Percentiles rank a stretch among this genome's conserved stretches.
Evolutionary conservation across 2,329 filamentous ascomycete genomes (phyloP).

Genomic region (Cladophialophora bantiana): DNA sequence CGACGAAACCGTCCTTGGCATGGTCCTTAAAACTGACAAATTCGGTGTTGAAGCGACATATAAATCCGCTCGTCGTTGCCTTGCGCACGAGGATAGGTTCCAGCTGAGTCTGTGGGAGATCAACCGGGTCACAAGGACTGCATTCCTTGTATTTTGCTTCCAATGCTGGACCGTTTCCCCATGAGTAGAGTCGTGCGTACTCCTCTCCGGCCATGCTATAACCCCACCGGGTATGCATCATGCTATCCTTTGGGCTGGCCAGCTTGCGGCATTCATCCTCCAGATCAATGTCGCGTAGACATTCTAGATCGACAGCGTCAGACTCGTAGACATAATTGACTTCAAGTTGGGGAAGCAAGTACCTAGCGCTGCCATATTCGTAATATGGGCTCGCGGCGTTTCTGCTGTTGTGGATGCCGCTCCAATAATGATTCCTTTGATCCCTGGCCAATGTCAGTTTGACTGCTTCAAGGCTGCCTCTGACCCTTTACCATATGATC

Average conservation of each 20-base stretch:
- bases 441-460: conserved; percentile 25
- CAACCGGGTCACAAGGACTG: conserved; percentile 52
- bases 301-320: conserved; percentile 40
- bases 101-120: conserved; percentile 53
- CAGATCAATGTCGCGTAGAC: conserved; percentile 54
- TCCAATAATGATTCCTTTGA: conserved; percentile 38
- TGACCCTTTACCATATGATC: conserved; percentile 31
- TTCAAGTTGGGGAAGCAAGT: not conserved
- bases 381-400: conserved; percentile 39
- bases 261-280: conserved; percentile 47
- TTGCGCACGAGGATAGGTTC: conserved; percentile 52
- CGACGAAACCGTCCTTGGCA: conserved; percentile 42
- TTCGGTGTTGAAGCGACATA: conserved; percentile 49
- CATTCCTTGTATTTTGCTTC: conserved; percentile 50
- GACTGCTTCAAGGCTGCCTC: not conserved
- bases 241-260: conserved; percentile 45
- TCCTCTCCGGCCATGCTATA: conserved; percentile 54
- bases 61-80: conserved; percentile 48
- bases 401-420: conserved; percentile 36
- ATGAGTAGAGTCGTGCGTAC: conserved; percentile 51
- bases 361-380: conserved; percentile 36
- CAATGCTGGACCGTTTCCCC: conserved; percentile 50
- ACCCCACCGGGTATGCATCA: conserved; percentile 54
- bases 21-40: conserved; percentile 45
- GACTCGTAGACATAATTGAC: not conserved